phyloP scores from a whole-genome alignment of 2,329 filamentous ascomycete genomes.

The Fusarium coffeatum region DNA sequence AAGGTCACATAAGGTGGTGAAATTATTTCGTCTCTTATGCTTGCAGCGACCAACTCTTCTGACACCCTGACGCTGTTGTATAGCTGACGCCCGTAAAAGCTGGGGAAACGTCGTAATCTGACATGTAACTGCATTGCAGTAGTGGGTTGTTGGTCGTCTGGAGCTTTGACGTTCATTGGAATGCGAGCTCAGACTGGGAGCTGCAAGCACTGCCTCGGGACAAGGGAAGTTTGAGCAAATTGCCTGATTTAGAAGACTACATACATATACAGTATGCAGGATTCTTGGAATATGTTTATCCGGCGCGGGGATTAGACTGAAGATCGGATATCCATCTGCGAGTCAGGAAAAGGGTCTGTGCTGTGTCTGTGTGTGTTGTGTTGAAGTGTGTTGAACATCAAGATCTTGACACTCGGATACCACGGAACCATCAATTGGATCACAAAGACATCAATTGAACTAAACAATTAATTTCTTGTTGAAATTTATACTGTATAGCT shows the following conservation, averaged over 20 bases:
- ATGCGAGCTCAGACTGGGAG: neutral
- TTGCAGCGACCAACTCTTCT: neutral
- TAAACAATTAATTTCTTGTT: neutral
- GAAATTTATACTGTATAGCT: neutral
- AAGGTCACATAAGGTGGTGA: too few species aligned
- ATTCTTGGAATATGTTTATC: conserved; percentile 29
- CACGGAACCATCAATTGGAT: neutral
- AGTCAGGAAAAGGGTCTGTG: neutral
- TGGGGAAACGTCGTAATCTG: conserved; percentile 35
- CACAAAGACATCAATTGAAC: neutral
- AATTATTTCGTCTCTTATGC: neutral
- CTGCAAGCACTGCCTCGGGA: conserved; percentile 23
- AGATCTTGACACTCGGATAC: conserved; percentile 2
- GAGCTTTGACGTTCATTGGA: neutral
- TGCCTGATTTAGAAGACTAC: conserved; percentile 16
- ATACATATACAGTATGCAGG: conserved; percentile 8
- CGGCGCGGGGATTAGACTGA: conserved; percentile 12
- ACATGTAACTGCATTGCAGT: conserved; percentile 18
- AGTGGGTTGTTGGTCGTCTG: conserved; percentile 2
- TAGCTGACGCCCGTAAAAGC: conserved; percentile 21
- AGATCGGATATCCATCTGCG: conserved; percentile 17
- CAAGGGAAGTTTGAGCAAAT: conserved; percentile 39
- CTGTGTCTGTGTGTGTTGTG: neutral
- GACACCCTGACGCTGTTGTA: neutral
- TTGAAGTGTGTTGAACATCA: neutral